phyloP scores from a whole-genome alignment of 192 early-diverging fungal species.

The Globomyces pollinis-pini region DNA sequence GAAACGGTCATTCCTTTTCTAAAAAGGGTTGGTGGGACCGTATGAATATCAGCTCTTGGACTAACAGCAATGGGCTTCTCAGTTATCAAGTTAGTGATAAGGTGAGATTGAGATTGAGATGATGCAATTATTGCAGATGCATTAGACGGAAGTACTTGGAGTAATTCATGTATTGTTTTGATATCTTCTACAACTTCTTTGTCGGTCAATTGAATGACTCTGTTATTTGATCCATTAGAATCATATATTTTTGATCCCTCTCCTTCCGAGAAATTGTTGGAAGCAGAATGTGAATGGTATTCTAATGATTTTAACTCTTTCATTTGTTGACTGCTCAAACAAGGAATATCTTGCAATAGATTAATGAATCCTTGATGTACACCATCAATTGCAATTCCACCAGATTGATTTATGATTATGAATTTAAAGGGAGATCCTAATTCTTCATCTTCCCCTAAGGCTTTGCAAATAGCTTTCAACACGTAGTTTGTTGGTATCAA shows the following conservation, averaged over 20 bases:
- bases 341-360: slow-evolving; percentile 4
- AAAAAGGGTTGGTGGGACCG: slow-evolving; percentile 62
- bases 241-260: no score
- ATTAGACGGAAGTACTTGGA: slow-evolving; percentile 57
- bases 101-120: slow-evolving; percentile 29
- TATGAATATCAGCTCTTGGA: slow-evolving; percentile 16
- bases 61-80: slow-evolving; percentile 50
- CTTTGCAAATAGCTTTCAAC: slow-evolving; percentile 17
- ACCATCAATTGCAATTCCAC: slow-evolving; percentile 51
- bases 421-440: slow-evolving; percentile 44
- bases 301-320: no score
- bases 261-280: no score
- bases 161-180: slow-evolving; percentile 22
- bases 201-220: slow-evolving; percentile 21
- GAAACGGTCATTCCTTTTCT: slow-evolving; percentile 70
- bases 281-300: no score
- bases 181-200: slow-evolving; percentile 23
- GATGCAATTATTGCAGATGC: slow-evolving; percentile 74
- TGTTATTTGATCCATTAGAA: slow-evolving; percentile 21
- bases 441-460: slow-evolving; percentile 1
- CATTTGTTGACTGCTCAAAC: background rate
- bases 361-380: slow-evolving; percentile 67
- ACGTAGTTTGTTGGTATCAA: slow-evolving; percentile 46
- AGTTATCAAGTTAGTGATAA: slow-evolving; percentile 69
- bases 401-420: slow-evolving; percentile 61